Evolutionary conservation across 345 rosid genomes (phyloP), one percentile per base, ranked within the genome.

Genomic region (Alliaria petiolata): DNA sequence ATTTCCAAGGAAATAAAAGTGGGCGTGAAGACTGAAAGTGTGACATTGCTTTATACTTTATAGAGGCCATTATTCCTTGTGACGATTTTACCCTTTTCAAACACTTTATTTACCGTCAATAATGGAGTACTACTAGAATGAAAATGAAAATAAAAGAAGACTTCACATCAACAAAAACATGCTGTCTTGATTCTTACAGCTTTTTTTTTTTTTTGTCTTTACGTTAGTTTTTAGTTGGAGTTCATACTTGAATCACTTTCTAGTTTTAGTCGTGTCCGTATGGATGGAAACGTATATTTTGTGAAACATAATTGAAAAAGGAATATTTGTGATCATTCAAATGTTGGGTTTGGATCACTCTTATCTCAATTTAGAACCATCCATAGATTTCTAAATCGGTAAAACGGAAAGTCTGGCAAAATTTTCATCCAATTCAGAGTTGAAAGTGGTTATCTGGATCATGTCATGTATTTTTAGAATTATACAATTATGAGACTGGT

Each of bases 41-140:
- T 49, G 63, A 34, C 22, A 4, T 40, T 51, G 62, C 69, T 75
- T 75, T 74, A 52, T 52, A 52, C 69, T 75, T 75, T 28, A 50
- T 59, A 67, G 40, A 60, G 3, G 4, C 33, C 33, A 12, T 50
- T 34, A 11, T n/a, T 58, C 0, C 3, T 13, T 7, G 7, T 67
- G 74, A 67, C 78, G 8, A 3, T 60, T 67, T 52, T 75, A 42
- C 69, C 69, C 71, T 61, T 59, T 16, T 57, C 20, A 4, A 5
- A 4, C 42, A 17, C 35, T 59, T 42, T 42, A 14, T 14, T 42
- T 42, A 6, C 17, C 16, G 45, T 5, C 35, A 31, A 6, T 31
- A 7, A 31, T 31, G 35, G 8, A 31, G 6, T 31, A n/a, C n/a
- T n/a, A 33, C 8, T 33, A 7, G n/a, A n/a, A n/a, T n/a, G n/a